These are phyloP conservation scores for Phlyctochytrium arcticum DNA, from an alignment of 192 early-diverging fungal species.

Conservation along the genomic window DNA sequence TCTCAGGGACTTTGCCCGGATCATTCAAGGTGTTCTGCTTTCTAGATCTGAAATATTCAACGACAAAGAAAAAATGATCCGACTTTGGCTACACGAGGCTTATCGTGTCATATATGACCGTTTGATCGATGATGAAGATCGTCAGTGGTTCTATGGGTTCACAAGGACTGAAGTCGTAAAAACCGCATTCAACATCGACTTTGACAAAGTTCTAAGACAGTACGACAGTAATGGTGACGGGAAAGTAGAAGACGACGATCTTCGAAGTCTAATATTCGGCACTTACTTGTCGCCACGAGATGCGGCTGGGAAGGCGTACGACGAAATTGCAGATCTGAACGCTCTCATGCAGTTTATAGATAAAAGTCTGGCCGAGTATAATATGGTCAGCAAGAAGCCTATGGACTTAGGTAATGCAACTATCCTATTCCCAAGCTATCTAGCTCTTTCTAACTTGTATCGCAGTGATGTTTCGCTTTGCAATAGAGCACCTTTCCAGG, in stretches of 20 bases:
- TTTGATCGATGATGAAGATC: conserved; percentile 53
- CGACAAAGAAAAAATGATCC: conserved; percentile 45
- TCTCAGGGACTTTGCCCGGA: conserved; percentile 53
- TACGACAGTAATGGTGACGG: conserved; percentile 49
- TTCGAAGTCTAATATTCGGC: conserved; percentile 55
- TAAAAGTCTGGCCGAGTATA: conserved; percentile 49
- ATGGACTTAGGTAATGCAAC: conserved; percentile 51
- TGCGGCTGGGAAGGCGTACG: conserved; percentile 37
- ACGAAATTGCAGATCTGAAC: conserved; percentile 48
- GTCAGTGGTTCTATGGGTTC: conserved; percentile 49
- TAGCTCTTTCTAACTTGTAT: not conserved
- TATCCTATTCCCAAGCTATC: not conserved
- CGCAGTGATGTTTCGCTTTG: conserved; percentile 51
- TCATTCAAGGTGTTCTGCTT: conserved; percentile 54
- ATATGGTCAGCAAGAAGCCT: conserved; percentile 55
- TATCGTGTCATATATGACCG: conserved; percentile 59
- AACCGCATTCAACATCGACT: conserved; percentile 42
- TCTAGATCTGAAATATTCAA: conserved; percentile 33
- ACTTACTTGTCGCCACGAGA: conserved; percentile 52
- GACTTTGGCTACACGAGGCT: conserved; percentile 58
- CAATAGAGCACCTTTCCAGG: conserved; percentile 54
- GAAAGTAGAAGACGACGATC: conserved; percentile 43
- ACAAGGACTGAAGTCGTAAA: conserved; percentile 37
- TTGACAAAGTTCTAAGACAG: conserved; percentile 39
- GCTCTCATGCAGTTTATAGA: conserved; percentile 52